Base-by-base conservation (phyloP, 2,329 filamentous ascomycete species). In the Pestalotiopsis sp. region DNA sequence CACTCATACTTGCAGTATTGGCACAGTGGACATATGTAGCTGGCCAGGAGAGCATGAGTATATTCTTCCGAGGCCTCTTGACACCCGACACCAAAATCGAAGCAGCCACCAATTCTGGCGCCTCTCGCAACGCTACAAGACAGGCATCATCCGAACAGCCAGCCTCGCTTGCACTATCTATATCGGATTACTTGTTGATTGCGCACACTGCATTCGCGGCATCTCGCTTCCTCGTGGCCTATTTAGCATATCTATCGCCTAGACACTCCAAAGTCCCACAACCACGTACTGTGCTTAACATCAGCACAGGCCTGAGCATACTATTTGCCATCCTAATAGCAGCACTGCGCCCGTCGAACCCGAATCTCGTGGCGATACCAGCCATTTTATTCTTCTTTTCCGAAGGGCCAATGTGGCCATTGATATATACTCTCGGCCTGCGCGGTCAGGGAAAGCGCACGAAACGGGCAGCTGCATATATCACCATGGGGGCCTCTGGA, bases 1-100 rank as follows among this genome's bases (percentile, higher is more conserved):
- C 82, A 41, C 84, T 97, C 9, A 88, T 89, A 69, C 85, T 95
- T 69, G 94, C 92, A 0, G 89, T 94, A 0, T 79, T 91, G 45
- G 90, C 92, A 0, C 93, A 97, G 75, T 97, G 93, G 82, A 88
- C 88, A 39, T 97, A 97, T 75, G 90, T 93, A 1, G 92, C 91
- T 7, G 89, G 90, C 0, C 94, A 97, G 75, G 90, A 91, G 74
- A 85, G 83, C 75, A 85, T 89, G 80, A 87, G 85, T 71, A 86
- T 90, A 73, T 91, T 85, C 78, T 90, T 92, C 75, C 79, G 84
- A 17, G 76, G 78, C n/a, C 78, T 90, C 12, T 74, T 90, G 65
- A 76, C 81, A 6, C 81, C 83, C 0, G 78, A 49, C 65, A 64
- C 38, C 20, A 23, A 27, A 17, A 59, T 72, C 70, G 17, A 72